Conservation (phyloP, 345 rosid genomes). For the Gossypium arboreum region DNA sequence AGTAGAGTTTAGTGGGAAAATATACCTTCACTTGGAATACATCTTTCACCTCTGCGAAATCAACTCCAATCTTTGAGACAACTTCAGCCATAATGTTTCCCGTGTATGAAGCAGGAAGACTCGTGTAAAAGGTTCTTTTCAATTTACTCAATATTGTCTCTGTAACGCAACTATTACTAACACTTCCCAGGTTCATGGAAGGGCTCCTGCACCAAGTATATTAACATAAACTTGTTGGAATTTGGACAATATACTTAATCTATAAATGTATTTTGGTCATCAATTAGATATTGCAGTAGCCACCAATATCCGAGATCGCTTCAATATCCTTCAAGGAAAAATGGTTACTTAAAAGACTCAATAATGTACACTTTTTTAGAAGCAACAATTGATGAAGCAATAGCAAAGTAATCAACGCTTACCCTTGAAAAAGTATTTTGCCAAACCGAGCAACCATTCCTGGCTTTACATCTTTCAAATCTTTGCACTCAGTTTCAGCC, state of each 20-base stretch:
- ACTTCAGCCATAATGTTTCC: slow-evolving; percentile 32
- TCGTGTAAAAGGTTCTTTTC: slow-evolving; percentile 33
- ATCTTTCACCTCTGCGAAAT: slow-evolving; percentile 40
- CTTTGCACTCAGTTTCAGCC: slow-evolving; percentile 21
- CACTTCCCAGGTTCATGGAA: slow-evolving; percentile 13
- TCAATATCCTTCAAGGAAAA: neutral
- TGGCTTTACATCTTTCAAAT: slow-evolving; percentile 29
- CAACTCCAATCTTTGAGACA: slow-evolving; percentile 35
- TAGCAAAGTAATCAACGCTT: slow-evolving; percentile 18
- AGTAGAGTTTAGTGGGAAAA: neutral
- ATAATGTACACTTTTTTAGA: neutral
- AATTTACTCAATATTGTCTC: slow-evolving; percentile 28
- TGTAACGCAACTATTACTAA: slow-evolving; percentile 20
- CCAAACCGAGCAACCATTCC: slow-evolving; percentile 58
- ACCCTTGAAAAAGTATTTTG: slow-evolving; percentile 43
- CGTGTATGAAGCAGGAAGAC: slow-evolving; percentile 38
- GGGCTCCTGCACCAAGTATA: slow-evolving; percentile 29
- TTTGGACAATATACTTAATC: neutral
- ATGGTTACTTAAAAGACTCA: neutral
- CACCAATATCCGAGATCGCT: neutral
- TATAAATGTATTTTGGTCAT: neutral
- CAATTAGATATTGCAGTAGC: neutral
- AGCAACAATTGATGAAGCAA: slow-evolving; percentile 5
- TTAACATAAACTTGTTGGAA: neutral
- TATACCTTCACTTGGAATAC: slow-evolving; percentile 52